Conservation (phyloP, 306 rosid species). For the Dryas octopetala region DNA sequence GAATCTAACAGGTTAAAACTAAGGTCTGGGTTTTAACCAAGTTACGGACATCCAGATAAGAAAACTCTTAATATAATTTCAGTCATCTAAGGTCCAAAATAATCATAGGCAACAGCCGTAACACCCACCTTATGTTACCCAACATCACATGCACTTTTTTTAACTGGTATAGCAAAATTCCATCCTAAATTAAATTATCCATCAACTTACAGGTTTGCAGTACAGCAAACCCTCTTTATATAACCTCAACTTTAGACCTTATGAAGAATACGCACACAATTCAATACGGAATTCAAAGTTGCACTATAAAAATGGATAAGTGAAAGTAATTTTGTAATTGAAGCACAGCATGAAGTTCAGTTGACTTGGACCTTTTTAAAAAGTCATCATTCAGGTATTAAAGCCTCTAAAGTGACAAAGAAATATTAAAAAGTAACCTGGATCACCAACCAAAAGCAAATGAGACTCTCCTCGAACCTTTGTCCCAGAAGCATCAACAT, state of each 20-base stretch:
- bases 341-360: not conserved
- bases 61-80: too few species aligned
- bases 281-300: not conserved
- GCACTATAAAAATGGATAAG: not conserved
- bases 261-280: not conserved
- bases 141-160: too few species aligned
- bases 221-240: not conserved
- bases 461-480: conserved; percentile 96
- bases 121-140: too few species aligned
- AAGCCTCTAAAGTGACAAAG: not conserved
- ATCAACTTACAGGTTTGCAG: not conserved
- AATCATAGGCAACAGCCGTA: too few species aligned
- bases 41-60: too few species aligned
- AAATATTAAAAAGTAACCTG: conserved; percentile 51
- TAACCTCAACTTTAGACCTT: not conserved
- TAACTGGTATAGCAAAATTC: too few species aligned
- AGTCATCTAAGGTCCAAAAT: too few species aligned
- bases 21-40: too few species aligned
- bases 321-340: not conserved
- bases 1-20: too few species aligned
- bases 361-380: not conserved
- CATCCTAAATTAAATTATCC: too few species aligned
- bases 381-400: not conserved
- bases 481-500: conserved; percentile 85
- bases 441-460: conserved; percentile 94